Percentiles rank a stretch among this genome's conserved stretches.
Evolutionary conservation across 805 yeast species (phyloP).

Genomic region (Schizosaccharomyces osmophilus): DNA sequence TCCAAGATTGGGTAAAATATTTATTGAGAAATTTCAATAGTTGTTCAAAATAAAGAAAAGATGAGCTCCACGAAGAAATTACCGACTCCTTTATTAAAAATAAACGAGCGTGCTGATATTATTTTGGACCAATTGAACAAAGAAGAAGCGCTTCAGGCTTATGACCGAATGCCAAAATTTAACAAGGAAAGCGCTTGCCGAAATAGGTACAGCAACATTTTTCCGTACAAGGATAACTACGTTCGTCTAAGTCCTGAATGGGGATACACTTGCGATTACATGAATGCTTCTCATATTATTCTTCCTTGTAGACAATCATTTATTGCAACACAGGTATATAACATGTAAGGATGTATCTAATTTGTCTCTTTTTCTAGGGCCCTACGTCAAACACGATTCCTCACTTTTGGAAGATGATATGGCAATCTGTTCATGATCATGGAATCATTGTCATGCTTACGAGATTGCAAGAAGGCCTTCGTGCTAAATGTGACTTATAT

Average conservation of each 20-base stretch:
- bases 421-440: slow-evolving; percentile 21
- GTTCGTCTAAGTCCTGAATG: slow-evolving; percentile 25
- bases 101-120: background rate
- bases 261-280: background rate
- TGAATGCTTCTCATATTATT: background rate
- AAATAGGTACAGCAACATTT: slow-evolving; percentile 70
- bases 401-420: slow-evolving; percentile 65
- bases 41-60: too few relatives aligned
- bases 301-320: background rate
- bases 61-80: too few relatives aligned
- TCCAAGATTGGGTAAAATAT: too few relatives aligned
- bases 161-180: background rate
- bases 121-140: background rate
- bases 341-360: slow-evolving; percentile 43
- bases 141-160: background rate
- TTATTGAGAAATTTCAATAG: too few relatives aligned
- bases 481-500: slow-evolving; percentile 63
- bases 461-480: slow-evolving; percentile 53
- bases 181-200: slow-evolving; percentile 13
- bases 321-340: slow-evolving; percentile 12
- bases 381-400: slow-evolving; percentile 57
- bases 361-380: slow-evolving; percentile 23
- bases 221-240: slow-evolving; percentile 66
- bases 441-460: slow-evolving; percentile 58
- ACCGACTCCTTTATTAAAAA: too few relatives aligned